Conservation (phyloP, 2,329 filamentous ascomycete species). For the Epichloe gansuensis region DNA sequence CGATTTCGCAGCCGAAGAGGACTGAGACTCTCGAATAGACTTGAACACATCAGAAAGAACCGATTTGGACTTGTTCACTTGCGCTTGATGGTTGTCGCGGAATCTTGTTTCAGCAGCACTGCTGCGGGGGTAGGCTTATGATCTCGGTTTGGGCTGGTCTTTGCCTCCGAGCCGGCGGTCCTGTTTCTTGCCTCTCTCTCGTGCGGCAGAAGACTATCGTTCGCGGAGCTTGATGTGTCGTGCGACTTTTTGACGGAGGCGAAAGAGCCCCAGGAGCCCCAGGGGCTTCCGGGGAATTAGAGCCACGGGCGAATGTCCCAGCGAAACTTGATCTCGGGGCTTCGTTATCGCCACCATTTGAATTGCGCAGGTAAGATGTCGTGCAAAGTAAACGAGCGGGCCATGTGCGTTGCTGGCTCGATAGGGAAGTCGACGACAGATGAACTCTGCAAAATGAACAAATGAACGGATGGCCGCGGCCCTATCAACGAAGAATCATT, state of each 20-base stretch:
- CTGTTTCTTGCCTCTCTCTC: constrained; percentile 20
- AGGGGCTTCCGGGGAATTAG: constrained; percentile 10
- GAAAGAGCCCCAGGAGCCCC: constrained; percentile 12
- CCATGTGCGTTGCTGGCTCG: background rate
- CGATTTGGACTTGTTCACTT: constrained; percentile 14
- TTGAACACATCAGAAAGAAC: constrained; percentile 23
- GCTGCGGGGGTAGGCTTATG: background rate
- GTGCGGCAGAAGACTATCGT: constrained; percentile 24
- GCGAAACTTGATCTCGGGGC: constrained; percentile 14
- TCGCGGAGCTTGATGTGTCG: background rate
- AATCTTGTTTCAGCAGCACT: background rate
- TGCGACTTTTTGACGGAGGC: constrained; percentile 3
- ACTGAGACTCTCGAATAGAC: constrained; percentile 14
- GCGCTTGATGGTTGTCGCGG: constrained; percentile 3
- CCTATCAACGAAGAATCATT: constrained; percentile 13
- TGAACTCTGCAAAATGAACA: constrained; percentile 28
- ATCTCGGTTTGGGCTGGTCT: background rate
- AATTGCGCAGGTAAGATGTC: constrained; percentile 7
- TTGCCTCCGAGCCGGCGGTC: background rate
- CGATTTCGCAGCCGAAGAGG: constrained; percentile 15
- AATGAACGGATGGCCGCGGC: constrained; percentile 26
- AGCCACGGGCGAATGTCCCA: constrained; percentile 12
- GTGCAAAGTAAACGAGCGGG: background rate
- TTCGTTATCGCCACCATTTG: constrained; percentile 11
- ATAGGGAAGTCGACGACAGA: constrained; percentile 12